phyloP scores from a whole-genome alignment of 2,329 filamentous ascomycete species.

The Neospermospora avenae region DNA sequence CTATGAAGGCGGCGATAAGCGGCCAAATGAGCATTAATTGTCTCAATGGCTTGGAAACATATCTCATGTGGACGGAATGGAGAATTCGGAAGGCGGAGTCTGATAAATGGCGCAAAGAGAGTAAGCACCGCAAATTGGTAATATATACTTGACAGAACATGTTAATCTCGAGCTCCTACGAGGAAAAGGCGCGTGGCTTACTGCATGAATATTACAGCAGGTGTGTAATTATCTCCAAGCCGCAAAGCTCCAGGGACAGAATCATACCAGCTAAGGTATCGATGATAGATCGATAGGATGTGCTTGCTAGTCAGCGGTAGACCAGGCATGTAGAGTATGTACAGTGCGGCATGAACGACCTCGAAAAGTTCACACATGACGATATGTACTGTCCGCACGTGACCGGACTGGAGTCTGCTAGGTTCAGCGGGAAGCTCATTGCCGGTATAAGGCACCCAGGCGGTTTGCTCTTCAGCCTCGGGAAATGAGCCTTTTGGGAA shows the following conservation, averaged over 20 bases:
- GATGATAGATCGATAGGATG: conserved; percentile 61
- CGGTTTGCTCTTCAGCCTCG: too few species aligned
- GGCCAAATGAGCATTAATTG: too few species aligned
- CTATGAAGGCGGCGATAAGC: too few species aligned
- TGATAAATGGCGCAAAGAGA: conserved; percentile 63
- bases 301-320: conserved; percentile 65
- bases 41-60: too few species aligned
- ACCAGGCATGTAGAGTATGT: conserved; percentile 52
- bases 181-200: conserved; percentile 46
- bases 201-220: conserved; percentile 72
- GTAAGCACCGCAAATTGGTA: conserved; percentile 68
- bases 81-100: not conserved
- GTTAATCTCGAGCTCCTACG: not conserved
- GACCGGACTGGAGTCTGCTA: too few species aligned
- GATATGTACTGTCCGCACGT: too few species aligned
- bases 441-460: too few species aligned
- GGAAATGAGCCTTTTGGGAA: too few species aligned
- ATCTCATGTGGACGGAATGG: too few species aligned
- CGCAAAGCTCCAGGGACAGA: conserved; percentile 61
- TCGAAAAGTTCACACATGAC: conserved; percentile 51
- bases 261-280: conserved; percentile 70
- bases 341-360: conserved; percentile 58
- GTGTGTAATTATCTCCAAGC: conserved; percentile 66
- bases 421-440: too few species aligned
- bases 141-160: conserved; percentile 54